Percentiles rank a stretch among this genome's conserved stretches.
Conservation (phyloP, 1,284 basidiomycete species). For the Malassezia restricta region DNA sequence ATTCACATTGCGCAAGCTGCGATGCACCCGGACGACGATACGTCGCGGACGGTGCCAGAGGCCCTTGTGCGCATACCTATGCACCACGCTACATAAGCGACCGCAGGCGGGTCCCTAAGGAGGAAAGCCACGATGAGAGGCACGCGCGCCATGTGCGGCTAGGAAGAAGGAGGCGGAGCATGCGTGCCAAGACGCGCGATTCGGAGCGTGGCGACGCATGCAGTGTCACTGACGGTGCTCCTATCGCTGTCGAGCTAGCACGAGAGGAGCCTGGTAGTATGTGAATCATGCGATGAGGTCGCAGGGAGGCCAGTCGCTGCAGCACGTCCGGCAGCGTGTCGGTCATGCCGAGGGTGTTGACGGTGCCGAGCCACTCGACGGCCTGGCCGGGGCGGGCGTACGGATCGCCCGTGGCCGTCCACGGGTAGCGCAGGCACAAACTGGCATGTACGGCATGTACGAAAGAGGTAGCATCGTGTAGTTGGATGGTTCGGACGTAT, state of each 20-base stretch:
- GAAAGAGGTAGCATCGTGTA: constrained; percentile 20
- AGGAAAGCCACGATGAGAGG: constrained; percentile 15
- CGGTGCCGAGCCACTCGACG: constrained; percentile 29
- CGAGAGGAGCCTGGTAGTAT: too few species aligned
- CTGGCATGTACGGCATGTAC: constrained; percentile 27
- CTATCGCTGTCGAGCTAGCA: too few species aligned
- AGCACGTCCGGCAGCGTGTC: too few species aligned
- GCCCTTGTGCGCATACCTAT: constrained; percentile 15
- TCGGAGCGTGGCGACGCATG: too few species aligned
- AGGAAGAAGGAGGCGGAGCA: neutral
- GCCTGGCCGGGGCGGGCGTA: constrained; percentile 37
- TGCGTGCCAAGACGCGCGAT: too few species aligned
- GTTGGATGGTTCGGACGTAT: constrained; percentile 35
- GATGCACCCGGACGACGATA: neutral
- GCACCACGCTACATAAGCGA: neutral
- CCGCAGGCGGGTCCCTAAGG: neutral
- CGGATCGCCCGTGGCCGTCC: constrained; percentile 40
- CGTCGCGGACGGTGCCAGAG: constrained; percentile 4
- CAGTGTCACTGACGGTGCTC: too few species aligned
- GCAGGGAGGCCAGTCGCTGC: too few species aligned
- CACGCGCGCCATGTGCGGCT: constrained; percentile 21
- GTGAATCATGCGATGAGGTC: too few species aligned
- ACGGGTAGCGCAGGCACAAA: constrained; percentile 34
- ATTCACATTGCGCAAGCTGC: constrained; percentile 39
- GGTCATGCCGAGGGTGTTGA: constrained; percentile 24